Percentiles rank a stretch among this genome's conserved stretches.
Evolutionary conservation across 169 alveolate species (phyloP).

Genomic region (Cryptosporidium ubiquitum): DNA sequence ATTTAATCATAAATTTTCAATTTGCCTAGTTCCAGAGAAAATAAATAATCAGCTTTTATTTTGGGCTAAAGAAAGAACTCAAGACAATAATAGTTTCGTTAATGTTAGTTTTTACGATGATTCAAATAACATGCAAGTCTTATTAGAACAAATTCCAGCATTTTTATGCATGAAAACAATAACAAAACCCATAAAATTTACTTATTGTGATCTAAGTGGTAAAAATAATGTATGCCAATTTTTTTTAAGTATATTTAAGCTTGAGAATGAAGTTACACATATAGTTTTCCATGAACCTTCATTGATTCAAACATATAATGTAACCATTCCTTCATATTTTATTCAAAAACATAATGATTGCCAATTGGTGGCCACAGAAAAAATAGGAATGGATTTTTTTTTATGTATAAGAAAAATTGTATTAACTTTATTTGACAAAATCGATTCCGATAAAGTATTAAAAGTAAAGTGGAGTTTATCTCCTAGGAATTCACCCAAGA

Average conservation of each 20-base stretch:
- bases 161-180: neutral
- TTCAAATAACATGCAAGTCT: neutral
- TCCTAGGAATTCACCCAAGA: neutral
- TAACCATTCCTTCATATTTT: neutral
- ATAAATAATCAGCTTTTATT: neutral
- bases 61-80: constrained; percentile 34
- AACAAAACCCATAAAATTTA: neutral
- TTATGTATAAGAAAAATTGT: neutral
- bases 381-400: neutral
- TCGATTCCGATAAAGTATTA: neutral
- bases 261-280: neutral
- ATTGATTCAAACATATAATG: neutral
- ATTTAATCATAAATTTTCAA: neutral
- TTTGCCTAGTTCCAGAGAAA: neutral
- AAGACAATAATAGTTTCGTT: neutral
- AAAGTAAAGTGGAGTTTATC: neutral
- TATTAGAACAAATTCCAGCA: neutral
- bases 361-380: neutral
- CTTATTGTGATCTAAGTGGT: neutral
- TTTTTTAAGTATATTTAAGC: neutral
- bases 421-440: neutral
- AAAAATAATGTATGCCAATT: neutral
- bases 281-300: constrained; percentile 14
- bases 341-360: neutral
- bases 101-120: neutral